phyloP scores from a whole-genome alignment of 768 basidiomycete species.

The Tricholoma flavovirens region DNA sequence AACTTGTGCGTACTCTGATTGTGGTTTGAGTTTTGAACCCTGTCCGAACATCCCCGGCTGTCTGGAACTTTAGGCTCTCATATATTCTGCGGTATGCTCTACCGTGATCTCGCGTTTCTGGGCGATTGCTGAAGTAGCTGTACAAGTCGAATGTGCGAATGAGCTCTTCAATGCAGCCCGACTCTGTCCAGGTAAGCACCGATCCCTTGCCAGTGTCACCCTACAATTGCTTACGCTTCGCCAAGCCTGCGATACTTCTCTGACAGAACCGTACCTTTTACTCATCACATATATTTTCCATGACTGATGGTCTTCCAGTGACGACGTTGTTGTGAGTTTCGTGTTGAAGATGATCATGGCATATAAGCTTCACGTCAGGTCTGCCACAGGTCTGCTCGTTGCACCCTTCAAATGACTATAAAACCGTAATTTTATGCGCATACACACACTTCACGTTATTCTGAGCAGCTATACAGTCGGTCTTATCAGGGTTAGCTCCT shows the following conservation, averaged over 20 bases:
- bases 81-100: slow-evolving; percentile 69
- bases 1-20: slow-evolving; percentile 18
- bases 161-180: slow-evolving; percentile 74
- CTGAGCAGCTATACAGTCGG: slow-evolving; percentile 48
- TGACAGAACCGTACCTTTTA: slow-evolving; percentile 66
- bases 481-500: slow-evolving; percentile 75
- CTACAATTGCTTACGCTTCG: background rate
- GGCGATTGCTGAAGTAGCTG: background rate
- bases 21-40: slow-evolving; percentile 15
- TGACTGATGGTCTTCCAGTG: slow-evolving; percentile 26
- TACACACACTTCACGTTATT: slow-evolving; percentile 22
- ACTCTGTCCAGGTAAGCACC: slow-evolving; percentile 65
- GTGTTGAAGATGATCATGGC: background rate
- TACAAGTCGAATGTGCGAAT: slow-evolving; percentile 71
- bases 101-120: background rate
- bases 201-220: background rate
- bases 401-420: slow-evolving; percentile 86
- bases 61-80: slow-evolving; percentile 56
- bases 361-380: background rate
- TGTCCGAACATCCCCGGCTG: slow-evolving; percentile 18
- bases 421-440: slow-evolving; percentile 55
- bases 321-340: slow-evolving; percentile 58
- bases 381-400: slow-evolving; percentile 71
- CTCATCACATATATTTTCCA: background rate
- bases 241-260: slow-evolving; percentile 72